Base-by-base conservation (phyloP, 2,329 filamentous ascomycete species). In the Penicillium sp. region DNA sequence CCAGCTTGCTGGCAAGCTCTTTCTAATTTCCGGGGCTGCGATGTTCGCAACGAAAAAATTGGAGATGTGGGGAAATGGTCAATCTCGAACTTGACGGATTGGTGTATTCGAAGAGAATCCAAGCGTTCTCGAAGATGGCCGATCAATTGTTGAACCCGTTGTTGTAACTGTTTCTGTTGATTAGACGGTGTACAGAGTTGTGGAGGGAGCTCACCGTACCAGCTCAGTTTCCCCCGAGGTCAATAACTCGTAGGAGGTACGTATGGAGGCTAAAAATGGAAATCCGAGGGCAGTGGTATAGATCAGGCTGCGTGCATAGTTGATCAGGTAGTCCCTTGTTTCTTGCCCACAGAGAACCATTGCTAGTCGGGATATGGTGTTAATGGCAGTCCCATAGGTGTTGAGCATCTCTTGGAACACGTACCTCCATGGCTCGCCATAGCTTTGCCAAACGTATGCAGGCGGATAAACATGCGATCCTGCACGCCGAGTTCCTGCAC, bases 301-400 rank as follows among this genome's bases (percentile, higher is more conserved):
- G 39, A 88, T 87, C 28, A 88, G 65, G 2, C 77, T 81, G n/a
- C 84, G 77, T 1, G 84, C 83, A 55, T 88, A 88, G 56, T 89
- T 88, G 62, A 87, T 76, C 36, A 88, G 70, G 47, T 87, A 87
- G 1, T 77, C 65, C 16, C 81, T 70, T 0, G 80, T 77, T 1
- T 75, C 64, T 0, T 73, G 60, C 1, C 79, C 79, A 56, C 81
- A 86, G 0, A 88, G 69, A 1, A 87, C 67, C 14, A 81, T 72
- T 2, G 78, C 79, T 81, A 18, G 4, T 31, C 6, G 27, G 2
- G 15, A 23, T 3, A 8, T 3, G 7, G 7, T 6, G 25, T 27
- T 27, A 27, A 13, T n/a, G 25, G 5, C 10, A 6, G 11, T 6
- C 14, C 25, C 25, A 9, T 13, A 27, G 10, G 4, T 27, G 25